Evolutionary conservation across 225 moss, liverwort and hornwort genomes (phyloP).

Genomic region (Polytrichum commune): DNA sequence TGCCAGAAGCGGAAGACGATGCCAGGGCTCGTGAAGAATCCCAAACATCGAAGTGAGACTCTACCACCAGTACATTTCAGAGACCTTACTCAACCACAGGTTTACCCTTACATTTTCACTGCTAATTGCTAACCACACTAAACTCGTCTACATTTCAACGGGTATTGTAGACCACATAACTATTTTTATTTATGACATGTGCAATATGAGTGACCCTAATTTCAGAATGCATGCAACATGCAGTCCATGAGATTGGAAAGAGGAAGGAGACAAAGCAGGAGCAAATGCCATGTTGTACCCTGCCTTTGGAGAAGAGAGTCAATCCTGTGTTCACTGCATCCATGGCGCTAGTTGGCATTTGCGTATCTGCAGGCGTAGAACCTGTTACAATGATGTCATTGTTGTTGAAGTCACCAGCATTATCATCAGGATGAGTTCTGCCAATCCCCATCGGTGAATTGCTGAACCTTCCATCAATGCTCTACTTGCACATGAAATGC

Average conservation of each 20-base stretch:
- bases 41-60: not conserved
- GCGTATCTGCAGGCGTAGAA: slow-evolving; percentile 15
- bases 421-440: slow-evolving; percentile 43
- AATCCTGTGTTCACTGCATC: slow-evolving; percentile 80
- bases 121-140: no score
- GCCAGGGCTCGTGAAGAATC: not conserved
- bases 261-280: slow-evolving; percentile 10
- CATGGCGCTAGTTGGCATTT: slow-evolving; percentile 48
- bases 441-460: slow-evolving; percentile 42
- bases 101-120: no score
- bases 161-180: no score
- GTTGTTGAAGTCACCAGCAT: slow-evolving; percentile 45
- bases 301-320: slow-evolving; percentile 84
- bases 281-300: slow-evolving; percentile 53
- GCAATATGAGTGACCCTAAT: no score
- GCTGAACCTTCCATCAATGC: not conserved
- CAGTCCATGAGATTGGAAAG: not conserved
- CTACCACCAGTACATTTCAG: not conserved
- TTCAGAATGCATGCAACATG: no score
- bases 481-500: not conserved
- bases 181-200: no score
- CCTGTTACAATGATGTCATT: slow-evolving; percentile 47
- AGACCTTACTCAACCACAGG: no score
- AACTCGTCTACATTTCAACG: not conserved
- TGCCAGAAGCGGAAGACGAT: not conserved